phyloP scores from a whole-genome alignment of 306 rosid genomes.

The Cicer yamashitae region DNA sequence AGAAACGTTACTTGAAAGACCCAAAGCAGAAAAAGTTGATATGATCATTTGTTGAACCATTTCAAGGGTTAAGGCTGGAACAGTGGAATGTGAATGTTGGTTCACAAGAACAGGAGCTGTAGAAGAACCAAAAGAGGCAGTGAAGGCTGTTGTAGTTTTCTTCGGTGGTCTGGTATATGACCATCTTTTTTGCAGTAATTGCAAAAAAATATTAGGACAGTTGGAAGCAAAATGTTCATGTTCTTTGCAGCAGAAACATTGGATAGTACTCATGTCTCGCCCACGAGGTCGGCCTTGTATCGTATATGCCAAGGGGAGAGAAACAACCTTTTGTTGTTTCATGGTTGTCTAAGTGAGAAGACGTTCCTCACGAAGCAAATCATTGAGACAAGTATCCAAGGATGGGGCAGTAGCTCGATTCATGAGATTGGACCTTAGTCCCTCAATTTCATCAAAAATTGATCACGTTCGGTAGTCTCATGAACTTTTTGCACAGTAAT shows the following conservation, averaged over 20 bases:
- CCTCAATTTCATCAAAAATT: conserved; percentile 7
- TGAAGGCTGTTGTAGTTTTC: neutral
- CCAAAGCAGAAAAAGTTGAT: neutral
- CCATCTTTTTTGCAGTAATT: conserved; percentile 24
- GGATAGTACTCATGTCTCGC: neutral
- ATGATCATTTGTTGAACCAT: neutral
- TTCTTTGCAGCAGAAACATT: neutral
- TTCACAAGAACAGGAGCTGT: neutral
- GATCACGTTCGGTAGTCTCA: neutral
- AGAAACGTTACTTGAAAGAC: neutral
- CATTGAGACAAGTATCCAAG: no score
- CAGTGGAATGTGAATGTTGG: neutral
- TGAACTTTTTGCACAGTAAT: neutral
- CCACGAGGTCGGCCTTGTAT: neutral
- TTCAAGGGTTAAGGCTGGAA: neutral
- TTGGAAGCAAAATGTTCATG: neutral
- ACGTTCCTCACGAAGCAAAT: neutral
- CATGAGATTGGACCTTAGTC: neutral
- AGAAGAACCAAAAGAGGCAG: neutral
- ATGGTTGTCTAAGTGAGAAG: no score
- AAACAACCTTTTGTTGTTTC: no score
- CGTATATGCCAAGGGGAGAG: no score
- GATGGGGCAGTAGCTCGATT: neutral
- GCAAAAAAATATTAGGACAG: neutral
- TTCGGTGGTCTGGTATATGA: neutral